Evolutionary conservation across 192 early-diverging fungal species (phyloP).

Genomic region (Chytriomyces sp.): DNA sequence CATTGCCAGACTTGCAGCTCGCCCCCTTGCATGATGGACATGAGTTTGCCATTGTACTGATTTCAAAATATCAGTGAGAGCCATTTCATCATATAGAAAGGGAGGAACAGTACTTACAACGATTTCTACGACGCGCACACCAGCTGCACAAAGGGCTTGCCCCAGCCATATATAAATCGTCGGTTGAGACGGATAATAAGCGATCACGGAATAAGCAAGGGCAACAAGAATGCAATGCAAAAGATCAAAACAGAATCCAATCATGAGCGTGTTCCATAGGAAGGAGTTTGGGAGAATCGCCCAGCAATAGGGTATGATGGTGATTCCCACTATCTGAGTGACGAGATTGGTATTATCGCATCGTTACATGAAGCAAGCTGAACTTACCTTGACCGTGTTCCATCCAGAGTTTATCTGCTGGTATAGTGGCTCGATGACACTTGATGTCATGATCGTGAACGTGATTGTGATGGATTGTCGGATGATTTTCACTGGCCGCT

Average conservation of each 20-base stretch:
- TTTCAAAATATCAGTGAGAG: neutral
- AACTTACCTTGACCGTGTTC: neutral
- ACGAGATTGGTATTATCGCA: neutral
- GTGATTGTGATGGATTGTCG: too few species aligned
- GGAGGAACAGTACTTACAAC: neutral
- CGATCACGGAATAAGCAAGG: neutral
- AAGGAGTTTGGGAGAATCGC: neutral
- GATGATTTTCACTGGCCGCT: too few species aligned
- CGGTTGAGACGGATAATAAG: neutral
- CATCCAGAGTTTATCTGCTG: neutral
- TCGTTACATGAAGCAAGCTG: neutral
- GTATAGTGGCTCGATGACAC: too few species aligned
- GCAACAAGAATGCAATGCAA: constrained; percentile 3
- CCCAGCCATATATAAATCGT: neutral
- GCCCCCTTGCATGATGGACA: neutral
- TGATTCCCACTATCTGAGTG: constrained; percentile 11
- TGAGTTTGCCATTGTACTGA: constrained; percentile 11
- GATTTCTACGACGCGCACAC: constrained; percentile 18
- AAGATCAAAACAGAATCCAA: neutral
- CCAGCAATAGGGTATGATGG: constrained; percentile 20
- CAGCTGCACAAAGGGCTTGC: neutral
- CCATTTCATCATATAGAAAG: neutral
- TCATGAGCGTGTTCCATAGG: constrained; percentile 21
- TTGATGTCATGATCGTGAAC: too few species aligned
- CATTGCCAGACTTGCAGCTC: neutral